Conservation (phyloP, 2,329 filamentous ascomycete genomes). For the Neopestalotiopsis rosae region DNA sequence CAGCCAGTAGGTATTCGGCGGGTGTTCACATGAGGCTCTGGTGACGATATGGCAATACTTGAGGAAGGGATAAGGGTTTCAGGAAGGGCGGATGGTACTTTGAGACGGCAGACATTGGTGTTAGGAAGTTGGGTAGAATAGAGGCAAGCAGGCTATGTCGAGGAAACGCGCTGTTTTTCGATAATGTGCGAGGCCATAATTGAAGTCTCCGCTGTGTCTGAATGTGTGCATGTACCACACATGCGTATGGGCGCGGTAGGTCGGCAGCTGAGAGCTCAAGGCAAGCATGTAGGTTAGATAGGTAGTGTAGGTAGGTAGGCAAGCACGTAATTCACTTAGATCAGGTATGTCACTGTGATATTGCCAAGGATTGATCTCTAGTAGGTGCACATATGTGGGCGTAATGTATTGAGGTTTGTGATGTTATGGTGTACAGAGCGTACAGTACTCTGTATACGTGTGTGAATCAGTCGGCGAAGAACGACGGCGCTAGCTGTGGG, state of each 20-base stretch:
- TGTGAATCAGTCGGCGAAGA: constrained; percentile 15
- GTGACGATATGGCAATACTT: not conserved
- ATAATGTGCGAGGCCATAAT: not conserved
- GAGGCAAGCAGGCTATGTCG: not conserved
- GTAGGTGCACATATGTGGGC: not conserved
- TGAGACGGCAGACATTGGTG: not conserved
- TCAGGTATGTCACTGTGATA: not conserved
- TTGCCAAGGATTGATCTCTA: not conserved
- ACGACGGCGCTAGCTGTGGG: not conserved
- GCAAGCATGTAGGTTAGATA: not conserved
- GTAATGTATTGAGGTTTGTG: not conserved
- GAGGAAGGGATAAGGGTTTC: not conserved
- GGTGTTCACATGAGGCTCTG: not conserved
- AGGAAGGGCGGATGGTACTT: not conserved
- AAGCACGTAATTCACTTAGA: not conserved
- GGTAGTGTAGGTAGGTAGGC: too few relatives aligned
- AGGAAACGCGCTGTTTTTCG: not conserved
- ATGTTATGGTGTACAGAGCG: not conserved
- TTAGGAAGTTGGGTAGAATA: not conserved
- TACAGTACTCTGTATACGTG: not conserved
- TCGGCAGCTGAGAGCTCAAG: not conserved
- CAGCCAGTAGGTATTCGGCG: not conserved
- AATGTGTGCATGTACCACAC: too few relatives aligned
- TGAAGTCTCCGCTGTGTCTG: too few relatives aligned
- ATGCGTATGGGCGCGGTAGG: not conserved